Percentiles rank a stretch among this genome's conserved stretches.
phyloP scores from a whole-genome alignment of 371 early-diverging fungal species.

The Fennellomyces sp. region DNA sequence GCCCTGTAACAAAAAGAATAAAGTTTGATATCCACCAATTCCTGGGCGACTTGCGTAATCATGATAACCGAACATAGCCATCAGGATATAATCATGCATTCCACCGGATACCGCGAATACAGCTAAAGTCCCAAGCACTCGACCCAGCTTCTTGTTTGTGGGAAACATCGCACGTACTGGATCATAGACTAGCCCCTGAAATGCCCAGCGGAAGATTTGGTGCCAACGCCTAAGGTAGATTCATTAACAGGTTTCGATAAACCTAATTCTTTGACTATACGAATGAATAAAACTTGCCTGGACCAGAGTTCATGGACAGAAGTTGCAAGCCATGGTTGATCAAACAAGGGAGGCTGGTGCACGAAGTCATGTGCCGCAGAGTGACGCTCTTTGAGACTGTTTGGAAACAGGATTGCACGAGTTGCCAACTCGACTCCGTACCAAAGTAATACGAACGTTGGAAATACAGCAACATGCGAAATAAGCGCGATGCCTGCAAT shows the following conservation, averaged over 20 bases:
- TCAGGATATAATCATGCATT: constrained; percentile 44
- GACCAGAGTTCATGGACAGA: constrained; percentile 37
- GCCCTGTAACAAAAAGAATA: constrained; percentile 38
- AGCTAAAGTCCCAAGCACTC: constrained; percentile 21
- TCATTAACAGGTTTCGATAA: not conserved
- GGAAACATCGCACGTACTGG: constrained; percentile 24
- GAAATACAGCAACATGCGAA: constrained; percentile 25
- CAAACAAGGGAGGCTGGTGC: constrained; percentile 27
- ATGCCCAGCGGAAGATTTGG: constrained; percentile 35
- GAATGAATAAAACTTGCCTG: not conserved
- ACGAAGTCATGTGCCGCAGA: constrained; percentile 14
- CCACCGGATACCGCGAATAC: constrained; percentile 34
- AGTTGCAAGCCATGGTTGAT: constrained; percentile 27
- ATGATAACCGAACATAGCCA: constrained; percentile 24
- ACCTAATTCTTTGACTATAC: too few relatives aligned
- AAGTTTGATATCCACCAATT: constrained; percentile 24
- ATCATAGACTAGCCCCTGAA: constrained; percentile 24
- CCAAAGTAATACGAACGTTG: constrained; percentile 16
- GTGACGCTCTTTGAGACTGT: not conserved
- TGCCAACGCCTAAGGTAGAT: constrained; percentile 28
- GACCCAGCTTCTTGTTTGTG: constrained; percentile 9
- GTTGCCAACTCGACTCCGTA: constrained; percentile 1
- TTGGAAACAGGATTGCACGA: constrained; percentile 1
- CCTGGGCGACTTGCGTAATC: constrained; percentile 12
- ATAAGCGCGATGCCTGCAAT: constrained; percentile 24